Conservation (phyloP, 2,329 filamentous ascomycete species). For the Claviceps cyperi region DNA sequence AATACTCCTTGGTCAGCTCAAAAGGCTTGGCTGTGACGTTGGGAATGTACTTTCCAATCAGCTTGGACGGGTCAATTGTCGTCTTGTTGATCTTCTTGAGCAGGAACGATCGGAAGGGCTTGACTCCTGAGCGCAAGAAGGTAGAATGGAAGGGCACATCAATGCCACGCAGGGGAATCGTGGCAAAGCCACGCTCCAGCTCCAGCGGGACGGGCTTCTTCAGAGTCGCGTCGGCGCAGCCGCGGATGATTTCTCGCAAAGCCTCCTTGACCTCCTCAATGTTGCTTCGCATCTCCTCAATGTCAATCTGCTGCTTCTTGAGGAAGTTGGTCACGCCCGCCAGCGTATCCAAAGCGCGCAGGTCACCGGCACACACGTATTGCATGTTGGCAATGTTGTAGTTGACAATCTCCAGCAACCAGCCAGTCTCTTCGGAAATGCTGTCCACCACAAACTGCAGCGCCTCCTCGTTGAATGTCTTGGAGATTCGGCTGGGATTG, state of each 20-base stretch:
- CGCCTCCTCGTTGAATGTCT: slow-evolving; percentile 96
- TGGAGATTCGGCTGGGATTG: slow-evolving; percentile 94
- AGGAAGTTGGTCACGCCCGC: slow-evolving; percentile 84
- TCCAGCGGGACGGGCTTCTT: slow-evolving; percentile 79
- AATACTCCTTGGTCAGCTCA: slow-evolving; percentile 94
- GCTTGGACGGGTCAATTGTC: slow-evolving; percentile 89
- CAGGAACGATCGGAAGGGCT: slow-evolving; percentile 95
- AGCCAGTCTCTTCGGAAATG: slow-evolving; percentile 83
- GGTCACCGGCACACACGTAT: slow-evolving; percentile 58
- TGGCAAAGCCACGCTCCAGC: slow-evolving; percentile 88
- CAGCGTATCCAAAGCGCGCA: slow-evolving; percentile 56
- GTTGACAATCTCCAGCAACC: slow-evolving; percentile 98
- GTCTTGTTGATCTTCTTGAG: slow-evolving; percentile 99
- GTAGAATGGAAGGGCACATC: slow-evolving; percentile 99
- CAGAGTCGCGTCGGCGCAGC: slow-evolving; percentile 73
- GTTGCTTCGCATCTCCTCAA: slow-evolving; percentile 79
- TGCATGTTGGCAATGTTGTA: slow-evolving; percentile 71
- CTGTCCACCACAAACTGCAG: slow-evolving; percentile 94
- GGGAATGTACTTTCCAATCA: slow-evolving; percentile 97
- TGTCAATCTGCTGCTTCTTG: slow-evolving; percentile 94
- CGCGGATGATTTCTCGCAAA: slow-evolving; percentile 79
- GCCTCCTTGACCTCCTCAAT: slow-evolving; percentile 86
- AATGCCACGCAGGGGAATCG: slow-evolving; percentile 91
- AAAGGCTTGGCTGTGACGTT: slow-evolving; percentile 97
- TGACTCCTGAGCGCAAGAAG: slow-evolving; percentile 93